phyloP scores from a whole-genome alignment of 2,329 filamentous ascomycete species.

The Exophiala spinifera region DNA sequence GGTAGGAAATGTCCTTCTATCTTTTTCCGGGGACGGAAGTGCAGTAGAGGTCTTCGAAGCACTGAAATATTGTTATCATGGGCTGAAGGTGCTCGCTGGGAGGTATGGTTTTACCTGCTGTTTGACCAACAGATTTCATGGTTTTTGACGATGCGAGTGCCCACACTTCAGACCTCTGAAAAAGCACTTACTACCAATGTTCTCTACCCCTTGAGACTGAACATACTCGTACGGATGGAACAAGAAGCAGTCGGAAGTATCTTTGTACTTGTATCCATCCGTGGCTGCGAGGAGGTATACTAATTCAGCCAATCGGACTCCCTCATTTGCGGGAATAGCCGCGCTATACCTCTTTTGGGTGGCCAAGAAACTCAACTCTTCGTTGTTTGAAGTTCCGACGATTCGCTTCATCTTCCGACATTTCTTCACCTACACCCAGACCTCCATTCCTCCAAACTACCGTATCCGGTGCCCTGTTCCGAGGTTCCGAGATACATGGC shows the following conservation, averaged over 20 bases:
- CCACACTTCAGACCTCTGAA: background rate
- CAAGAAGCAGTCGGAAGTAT: no score
- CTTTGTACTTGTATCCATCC: no score
- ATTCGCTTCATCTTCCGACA: slow-evolving; percentile 4
- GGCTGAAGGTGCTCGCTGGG: background rate
- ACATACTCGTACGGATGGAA: no score
- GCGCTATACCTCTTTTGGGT: background rate
- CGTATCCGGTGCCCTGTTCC: no score
- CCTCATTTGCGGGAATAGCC: background rate
- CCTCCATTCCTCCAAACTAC: no score
- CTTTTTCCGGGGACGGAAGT: no score
- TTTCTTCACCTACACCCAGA: background rate
- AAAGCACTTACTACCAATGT: no score
- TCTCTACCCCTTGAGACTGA: no score
- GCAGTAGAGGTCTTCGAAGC: no score
- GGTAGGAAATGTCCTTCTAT: background rate
- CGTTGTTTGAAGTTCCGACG: background rate
- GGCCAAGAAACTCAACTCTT: background rate
- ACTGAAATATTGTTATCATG: background rate
- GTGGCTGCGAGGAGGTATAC: no score
- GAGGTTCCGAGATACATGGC: no score
- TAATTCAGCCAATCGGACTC: slow-evolving; percentile 4
- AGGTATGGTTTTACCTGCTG: background rate
- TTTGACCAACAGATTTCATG: background rate
- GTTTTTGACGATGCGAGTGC: background rate